These are phyloP conservation scores for Fusarium devonianum DNA, from an alignment of 2,329 filamentous ascomycete species.

Conservation along the genomic window DNA sequence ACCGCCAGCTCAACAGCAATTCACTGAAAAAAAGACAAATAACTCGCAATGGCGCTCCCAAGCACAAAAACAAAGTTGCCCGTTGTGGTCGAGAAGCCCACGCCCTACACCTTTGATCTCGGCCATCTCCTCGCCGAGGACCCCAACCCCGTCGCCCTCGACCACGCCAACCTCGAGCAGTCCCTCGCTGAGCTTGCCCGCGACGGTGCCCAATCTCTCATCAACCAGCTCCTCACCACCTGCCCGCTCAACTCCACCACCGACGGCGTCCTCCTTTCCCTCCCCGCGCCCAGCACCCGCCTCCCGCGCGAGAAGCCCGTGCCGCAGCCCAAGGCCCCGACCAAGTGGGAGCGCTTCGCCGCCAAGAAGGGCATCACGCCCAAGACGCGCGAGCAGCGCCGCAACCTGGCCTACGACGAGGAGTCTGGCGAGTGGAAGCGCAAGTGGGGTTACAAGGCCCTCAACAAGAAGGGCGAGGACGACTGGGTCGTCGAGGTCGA, in stretches of 20 bases:
- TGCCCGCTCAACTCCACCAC: slow-evolving; percentile 77
- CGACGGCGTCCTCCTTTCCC: slow-evolving; percentile 77
- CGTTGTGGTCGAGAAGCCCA: slow-evolving; percentile 78
- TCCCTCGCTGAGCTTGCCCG: slow-evolving; percentile 78
- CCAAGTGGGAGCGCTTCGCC: slow-evolving; percentile 96
- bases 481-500: slow-evolving; percentile 96
- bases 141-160: slow-evolving; percentile 77
- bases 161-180: slow-evolving; percentile 64
- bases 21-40: slow-evolving; percentile 2
- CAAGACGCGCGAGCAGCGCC: slow-evolving; percentile 78
- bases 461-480: slow-evolving; percentile 82
- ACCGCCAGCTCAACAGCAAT: background rate
- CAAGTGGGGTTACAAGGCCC: slow-evolving; percentile 93
- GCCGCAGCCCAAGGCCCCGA: slow-evolving; percentile 80
- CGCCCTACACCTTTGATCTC: slow-evolving; percentile 93
- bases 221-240: slow-evolving; percentile 93
- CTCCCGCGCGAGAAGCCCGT: slow-evolving; percentile 93
- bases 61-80: slow-evolving; percentile 59
- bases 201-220: slow-evolving; percentile 87
- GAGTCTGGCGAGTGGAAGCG: slow-evolving; percentile 86
- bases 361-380: slow-evolving; percentile 95
- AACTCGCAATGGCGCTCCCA: slow-evolving; percentile 46
- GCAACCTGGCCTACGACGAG: slow-evolving; percentile 84
- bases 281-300: slow-evolving; percentile 73
- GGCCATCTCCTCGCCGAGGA: slow-evolving; percentile 85